Base-by-base conservation (phyloP, 306 rosid species). In the Rosa lucieae region DNA sequence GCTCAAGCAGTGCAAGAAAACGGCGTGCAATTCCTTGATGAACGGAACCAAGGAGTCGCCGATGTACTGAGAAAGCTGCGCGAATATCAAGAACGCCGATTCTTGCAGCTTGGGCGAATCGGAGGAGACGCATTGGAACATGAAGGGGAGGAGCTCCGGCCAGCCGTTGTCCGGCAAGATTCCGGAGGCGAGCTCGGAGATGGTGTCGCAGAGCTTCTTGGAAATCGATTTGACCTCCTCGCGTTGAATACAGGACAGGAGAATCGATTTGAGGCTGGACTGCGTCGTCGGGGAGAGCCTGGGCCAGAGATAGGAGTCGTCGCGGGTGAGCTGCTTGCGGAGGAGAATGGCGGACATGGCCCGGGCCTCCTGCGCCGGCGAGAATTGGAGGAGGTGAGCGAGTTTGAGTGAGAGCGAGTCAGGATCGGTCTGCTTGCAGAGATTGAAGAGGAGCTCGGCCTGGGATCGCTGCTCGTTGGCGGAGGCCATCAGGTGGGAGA, bases 271-370 rank as follows among this genome's bases (percentile, higher is more conserved):
- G n/a, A 95, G 89, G 0, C 90, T 52, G 5, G 98, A 69, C 12
- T 93, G 99, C 0, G 98, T 90, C 9, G 86, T 42, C 0, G 90
- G 84, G 26, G 76, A 74, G 39, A 95, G 90, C 0, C 97, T 92
- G 0, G 99, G 99, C 99, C 99, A 95, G 18, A 95, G 87, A 44
- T 91, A 95, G 0, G 99, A 83, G 37, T 95, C 98, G 48, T 95
- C 97, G 59, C 97, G 97, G 0, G 99, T 92, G 37, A 95, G 96
- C 78, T 92, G 99, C 87, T 95, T 95, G 8, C 99, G 88, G 79
- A 95, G 97, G 75, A 95, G 97, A 67, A 95, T 89, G 39, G 99
- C 99, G 39, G 99, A 90, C 99, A 95, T 93, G 72, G 98, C 98
- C 0, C 99, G 98, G 0, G 86, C 94, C 87, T 95, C 99, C 1